Evolutionary conservation across 768 basidiomycete species (phyloP), one percentile per base, ranked within the genome.

Genomic region (Suillus fuscotomentosus): DNA sequence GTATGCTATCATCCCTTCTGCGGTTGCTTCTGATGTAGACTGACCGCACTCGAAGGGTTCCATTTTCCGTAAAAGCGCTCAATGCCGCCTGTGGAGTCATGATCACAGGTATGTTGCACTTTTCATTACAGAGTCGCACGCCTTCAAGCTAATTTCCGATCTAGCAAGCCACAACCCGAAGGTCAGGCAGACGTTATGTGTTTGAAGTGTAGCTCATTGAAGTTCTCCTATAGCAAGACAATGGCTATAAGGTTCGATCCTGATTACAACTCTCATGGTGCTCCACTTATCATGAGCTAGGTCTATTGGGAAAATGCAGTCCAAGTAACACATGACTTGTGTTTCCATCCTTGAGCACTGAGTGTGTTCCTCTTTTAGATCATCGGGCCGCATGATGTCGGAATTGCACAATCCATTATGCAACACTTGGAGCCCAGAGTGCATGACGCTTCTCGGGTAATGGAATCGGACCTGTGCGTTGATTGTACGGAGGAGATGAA

Each of bases 271-370:
- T 62, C 0, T 17, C 50, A n/a, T 17, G 43, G 20, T 1, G n/a
- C 60, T 62, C 56, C 34, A 45, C 67, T 47, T 60, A 54, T 57
- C 47, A 38, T 61, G 27, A 24, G 39, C 13, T 53, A 93, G 91
- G 92, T 94, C 22, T 94, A 94, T 69, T 94, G 92, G 92, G 90
- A 92, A 73, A 94, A 94, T 70, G 91, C 85, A 0, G 89, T 94
- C 0, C 92, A 94, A 79, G 92, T 92, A 64, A 43, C 34, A 27
- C 39, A 11, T 20, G 11, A 63, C 54, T 50, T 6, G 63, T 27
- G 22, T 41, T 34, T n/a, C 5, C 22, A 24, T 31, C 43, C 59
- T 63, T 41, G 55, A 47, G 51, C 36, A 50, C 57, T 42, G 13
- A 59, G 6, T 3, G 11, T 13, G 6, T 17, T 45, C 53, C 60